Evolutionary conservation across 1,139 yeast species (phyloP).

Genomic region (Pichia sp.): DNA sequence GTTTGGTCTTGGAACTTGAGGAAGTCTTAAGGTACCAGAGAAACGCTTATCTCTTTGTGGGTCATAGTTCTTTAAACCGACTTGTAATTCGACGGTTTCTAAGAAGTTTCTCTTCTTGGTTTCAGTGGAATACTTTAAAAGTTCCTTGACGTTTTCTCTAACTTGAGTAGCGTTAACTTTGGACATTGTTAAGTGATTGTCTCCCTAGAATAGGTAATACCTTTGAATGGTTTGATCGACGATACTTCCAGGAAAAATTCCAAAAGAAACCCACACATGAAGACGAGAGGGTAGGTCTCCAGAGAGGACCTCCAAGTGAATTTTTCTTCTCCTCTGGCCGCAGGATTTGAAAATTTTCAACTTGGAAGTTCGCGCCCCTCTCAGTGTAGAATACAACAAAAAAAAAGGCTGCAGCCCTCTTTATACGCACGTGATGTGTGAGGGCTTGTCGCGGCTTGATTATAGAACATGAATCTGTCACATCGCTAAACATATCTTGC

Average conservation of each 20-base stretch:
- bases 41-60: slow-evolving; percentile 99
- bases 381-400: background rate
- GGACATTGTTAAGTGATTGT: slow-evolving; percentile 68
- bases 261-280: background rate
- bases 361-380: no score
- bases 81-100: slow-evolving; percentile 99
- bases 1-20: slow-evolving; percentile 99
- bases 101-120: slow-evolving; percentile 99
- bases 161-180: slow-evolving; percentile 90
- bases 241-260: slow-evolving; percentile 3
- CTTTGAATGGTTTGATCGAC: slow-evolving; percentile 24
- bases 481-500: background rate
- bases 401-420: slow-evolving; percentile 3
- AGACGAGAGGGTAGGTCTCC: no score
- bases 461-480: background rate
- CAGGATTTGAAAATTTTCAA: no score
- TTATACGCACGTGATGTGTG: slow-evolving; percentile 6
- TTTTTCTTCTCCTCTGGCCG: no score
- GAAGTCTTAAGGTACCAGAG: slow-evolving; percentile 99
- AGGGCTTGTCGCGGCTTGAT: background rate
- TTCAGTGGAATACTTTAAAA: slow-evolving; percentile 84
- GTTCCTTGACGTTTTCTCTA: slow-evolving; percentile 93
- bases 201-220: slow-evolving; percentile 55
- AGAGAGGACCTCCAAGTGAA: no score
- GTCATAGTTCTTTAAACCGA: slow-evolving; percentile 99